Percentiles rank a stretch among this genome's conserved stretches.
phyloP scores from a whole-genome alignment of 495 filamentous ascomycete species.

The Lindgomyces ingoldianus region DNA sequence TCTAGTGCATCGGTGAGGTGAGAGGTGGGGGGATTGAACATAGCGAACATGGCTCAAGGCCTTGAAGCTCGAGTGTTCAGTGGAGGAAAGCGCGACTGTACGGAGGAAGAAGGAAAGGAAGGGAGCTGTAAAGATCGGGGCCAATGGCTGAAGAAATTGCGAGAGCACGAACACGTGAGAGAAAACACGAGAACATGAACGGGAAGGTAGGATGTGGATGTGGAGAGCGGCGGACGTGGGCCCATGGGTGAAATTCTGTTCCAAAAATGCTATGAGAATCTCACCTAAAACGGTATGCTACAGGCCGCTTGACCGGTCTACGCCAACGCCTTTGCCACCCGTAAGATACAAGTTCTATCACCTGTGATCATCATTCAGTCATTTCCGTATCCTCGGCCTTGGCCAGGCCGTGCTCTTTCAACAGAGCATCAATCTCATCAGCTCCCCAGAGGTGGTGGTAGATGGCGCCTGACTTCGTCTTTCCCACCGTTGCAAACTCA shows the following conservation, averaged over 20 bases:
- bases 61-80: background rate
- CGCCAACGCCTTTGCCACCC: background rate
- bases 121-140: background rate
- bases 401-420: conserved; percentile 93
- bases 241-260: no score
- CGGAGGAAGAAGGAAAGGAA: background rate
- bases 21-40: background rate
- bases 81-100: background rate
- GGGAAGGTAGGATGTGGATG: background rate
- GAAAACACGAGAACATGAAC: background rate
- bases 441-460: conserved; percentile 98
- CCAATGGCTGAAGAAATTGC: background rate
- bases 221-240: no score
- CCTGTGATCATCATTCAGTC: conserved; percentile 10
- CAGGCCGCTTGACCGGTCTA: background rate
- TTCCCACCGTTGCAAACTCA: conserved; percentile 97
- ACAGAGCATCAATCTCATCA: conserved; percentile 90
- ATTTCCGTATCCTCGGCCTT: conserved; percentile 51
- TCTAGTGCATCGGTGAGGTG: background rate
- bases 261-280: background rate
- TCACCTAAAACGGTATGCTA: conserved; percentile 25
- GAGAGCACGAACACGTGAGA: background rate
- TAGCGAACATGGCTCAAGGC: background rate
- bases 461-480: conserved; percentile 89
- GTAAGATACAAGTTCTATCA: background rate